Evolutionary conservation across 768 basidiomycete genomes (phyloP).

Genomic region (Tulasnella sp.): DNA sequence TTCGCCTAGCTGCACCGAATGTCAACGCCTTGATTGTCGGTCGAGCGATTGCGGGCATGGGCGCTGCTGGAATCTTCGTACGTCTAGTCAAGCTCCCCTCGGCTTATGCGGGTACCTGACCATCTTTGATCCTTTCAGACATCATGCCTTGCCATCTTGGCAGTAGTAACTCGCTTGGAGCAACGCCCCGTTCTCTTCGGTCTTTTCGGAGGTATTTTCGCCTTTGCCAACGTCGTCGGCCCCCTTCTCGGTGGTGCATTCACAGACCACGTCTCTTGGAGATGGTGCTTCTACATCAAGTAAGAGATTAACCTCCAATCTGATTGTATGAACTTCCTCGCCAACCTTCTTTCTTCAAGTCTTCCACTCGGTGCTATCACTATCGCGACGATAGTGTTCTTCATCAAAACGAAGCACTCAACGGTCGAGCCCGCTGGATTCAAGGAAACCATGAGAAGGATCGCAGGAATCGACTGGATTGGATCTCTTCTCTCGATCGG

Average conservation of each 20-base stretch:
- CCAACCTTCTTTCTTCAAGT: too few species aligned
- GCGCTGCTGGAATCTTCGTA: conserved; percentile 14
- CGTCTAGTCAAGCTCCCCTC: too few species aligned
- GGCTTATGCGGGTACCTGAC: too few species aligned
- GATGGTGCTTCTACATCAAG: conserved; percentile 39
- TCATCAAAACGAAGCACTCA: conserved; percentile 12
- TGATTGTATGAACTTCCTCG: too few species aligned
- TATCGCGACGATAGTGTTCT: conserved; percentile 16
- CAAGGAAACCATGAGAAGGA: neutral
- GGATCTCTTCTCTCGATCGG: conserved; percentile 25
- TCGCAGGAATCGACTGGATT: conserved; percentile 2
- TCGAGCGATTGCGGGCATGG: conserved; percentile 14
- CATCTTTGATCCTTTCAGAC: too few species aligned
- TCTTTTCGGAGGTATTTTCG: conserved; percentile 29
- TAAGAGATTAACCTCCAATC: neutral
- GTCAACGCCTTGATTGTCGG: conserved; percentile 23
- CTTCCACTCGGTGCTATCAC: conserved; percentile 16
- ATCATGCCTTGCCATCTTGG: conserved; percentile 17
- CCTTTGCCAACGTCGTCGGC: conserved; percentile 34
- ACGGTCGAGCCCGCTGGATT: too few species aligned
- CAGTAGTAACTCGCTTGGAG: conserved; percentile 22
- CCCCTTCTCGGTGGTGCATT: conserved; percentile 39
- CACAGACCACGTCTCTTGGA: conserved; percentile 33
- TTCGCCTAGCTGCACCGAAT: conserved; percentile 6
- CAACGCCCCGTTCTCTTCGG: conserved; percentile 28